Evolutionary conservation across 2,329 filamentous ascomycete genomes (phyloP).

Genomic region (Cytospora schulzeri): DNA sequence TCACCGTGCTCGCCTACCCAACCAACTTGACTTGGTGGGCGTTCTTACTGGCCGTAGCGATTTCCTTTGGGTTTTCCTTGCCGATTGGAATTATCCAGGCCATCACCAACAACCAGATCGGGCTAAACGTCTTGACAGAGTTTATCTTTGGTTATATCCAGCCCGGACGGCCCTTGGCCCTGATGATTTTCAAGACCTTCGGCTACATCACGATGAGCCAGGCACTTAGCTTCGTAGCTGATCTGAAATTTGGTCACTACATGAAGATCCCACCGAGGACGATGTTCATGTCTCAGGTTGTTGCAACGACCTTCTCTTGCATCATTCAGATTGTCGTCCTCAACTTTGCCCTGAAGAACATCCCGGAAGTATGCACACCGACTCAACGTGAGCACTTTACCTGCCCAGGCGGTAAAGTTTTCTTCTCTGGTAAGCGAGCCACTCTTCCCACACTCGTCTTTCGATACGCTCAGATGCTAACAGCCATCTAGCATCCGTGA

Average conservation of each 20-base stretch:
- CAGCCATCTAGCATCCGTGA: slow-evolving; percentile 54
- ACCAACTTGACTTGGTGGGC: slow-evolving; percentile 75
- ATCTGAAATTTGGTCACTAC: slow-evolving; percentile 73
- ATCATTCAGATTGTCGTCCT: slow-evolving; percentile 67
- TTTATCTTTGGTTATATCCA: slow-evolving; percentile 77
- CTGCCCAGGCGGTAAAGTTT: slow-evolving; percentile 64
- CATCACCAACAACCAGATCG: slow-evolving; percentile 70
- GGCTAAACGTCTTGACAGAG: slow-evolving; percentile 74
- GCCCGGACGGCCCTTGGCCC: slow-evolving; percentile 68
- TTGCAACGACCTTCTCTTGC: slow-evolving; percentile 67
- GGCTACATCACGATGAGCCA: slow-evolving; percentile 67
- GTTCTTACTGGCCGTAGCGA: slow-evolving; percentile 66
- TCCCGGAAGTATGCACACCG: slow-evolving; percentile 64
- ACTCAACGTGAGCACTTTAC: slow-evolving; percentile 61
- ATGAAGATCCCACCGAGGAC: slow-evolving; percentile 70
- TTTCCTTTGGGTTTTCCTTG: slow-evolving; percentile 65
- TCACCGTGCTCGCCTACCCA: slow-evolving; percentile 60
- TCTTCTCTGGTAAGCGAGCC: slow-evolving; percentile 57
- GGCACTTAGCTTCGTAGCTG: slow-evolving; percentile 64
- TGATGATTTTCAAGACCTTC: slow-evolving; percentile 73
- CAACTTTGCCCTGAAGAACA: slow-evolving; percentile 62
- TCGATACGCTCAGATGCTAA: background rate
- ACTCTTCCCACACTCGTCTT: background rate
- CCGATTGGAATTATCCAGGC: slow-evolving; percentile 72
- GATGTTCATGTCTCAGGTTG: slow-evolving; percentile 67